Base-by-base conservation (phyloP, 495 filamentous ascomycete species). In the Cercophora scortea region DNA sequence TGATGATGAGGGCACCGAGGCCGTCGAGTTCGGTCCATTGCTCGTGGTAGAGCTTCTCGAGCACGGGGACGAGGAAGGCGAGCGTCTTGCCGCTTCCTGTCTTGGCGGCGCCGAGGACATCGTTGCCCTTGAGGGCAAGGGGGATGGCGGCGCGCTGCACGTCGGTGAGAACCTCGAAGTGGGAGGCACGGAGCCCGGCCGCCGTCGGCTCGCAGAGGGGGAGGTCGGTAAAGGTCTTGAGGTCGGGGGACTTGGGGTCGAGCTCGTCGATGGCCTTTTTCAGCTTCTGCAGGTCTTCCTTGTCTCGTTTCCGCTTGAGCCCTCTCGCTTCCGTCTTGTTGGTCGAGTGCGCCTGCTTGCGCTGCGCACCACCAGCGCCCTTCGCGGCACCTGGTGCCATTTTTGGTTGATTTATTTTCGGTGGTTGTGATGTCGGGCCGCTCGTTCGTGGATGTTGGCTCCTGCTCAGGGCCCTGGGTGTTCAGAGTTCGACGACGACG, bases 21-120 rank as follows among this genome's bases (percentile, higher is more conserved):
- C 93, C 93, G 69, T 99, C 93, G 57, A 86, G 73, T 57, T 94
- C 86, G 36, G 92, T 86, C 86, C 91, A 96, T 80, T 82, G 86
- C 50, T 79, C 82, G 53, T 89, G 83, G 69, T 94, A 95, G n/a
- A 99, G 82, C 58, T 90, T 93, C 64, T 99, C 93, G 48, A 99
- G 79, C 6, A 96, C 85, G 2, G 93, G 93, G 6, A 97, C 69
- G 10, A 99, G 68, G 65, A 99, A 99, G 4, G 94, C 87, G 39
- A 99, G 74, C 0, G 93, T 99, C 72, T 99, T 99, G 53, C 93
- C 93, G 68, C 87, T 92, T 43, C 93, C 93, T 1, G 93, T 99
- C 68, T 96, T 96, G 40, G 93, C 93, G 18, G 94, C 93, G 41
- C 93, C 93, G 47, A 99, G 85, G 35, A 96, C 86, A 62, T 99